Conservation (phyloP, 768 basidiomycete genomes). For the Mycena alexandri region DNA sequence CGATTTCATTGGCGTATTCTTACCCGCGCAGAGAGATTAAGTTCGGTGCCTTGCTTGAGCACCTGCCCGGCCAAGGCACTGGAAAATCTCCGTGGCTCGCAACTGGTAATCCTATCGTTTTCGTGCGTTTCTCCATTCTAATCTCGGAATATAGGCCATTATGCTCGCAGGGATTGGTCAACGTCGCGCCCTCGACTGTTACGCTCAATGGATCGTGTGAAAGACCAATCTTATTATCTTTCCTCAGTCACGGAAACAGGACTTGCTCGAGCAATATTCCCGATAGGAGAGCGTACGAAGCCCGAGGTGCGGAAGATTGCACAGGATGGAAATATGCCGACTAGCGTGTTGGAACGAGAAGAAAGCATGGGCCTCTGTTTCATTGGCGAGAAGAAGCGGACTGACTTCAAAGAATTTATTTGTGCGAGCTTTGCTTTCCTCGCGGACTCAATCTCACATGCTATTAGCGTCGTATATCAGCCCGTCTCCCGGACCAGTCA, state of each 20-base stretch:
- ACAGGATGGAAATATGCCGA: conserved; percentile 69
- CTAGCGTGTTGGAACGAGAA: conserved; percentile 67
- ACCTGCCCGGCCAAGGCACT: conserved; percentile 52
- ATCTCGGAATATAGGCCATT: conserved; percentile 72
- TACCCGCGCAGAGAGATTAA: conserved; percentile 79
- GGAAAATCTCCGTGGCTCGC: conserved; percentile 76
- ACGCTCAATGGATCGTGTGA: conserved; percentile 68
- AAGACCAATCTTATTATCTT: conserved; percentile 95
- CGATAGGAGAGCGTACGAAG: conserved; percentile 78
- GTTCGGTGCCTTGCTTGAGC: conserved; percentile 85
- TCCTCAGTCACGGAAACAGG: conserved; percentile 79
- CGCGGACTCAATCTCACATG: background rate
- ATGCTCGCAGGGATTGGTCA: conserved; percentile 78
- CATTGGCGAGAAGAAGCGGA: conserved; percentile 75
- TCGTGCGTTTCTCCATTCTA: background rate
- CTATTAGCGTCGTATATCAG: conserved; percentile 81
- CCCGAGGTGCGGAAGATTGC: conserved; percentile 81
- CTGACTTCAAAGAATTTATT: conserved; percentile 39
- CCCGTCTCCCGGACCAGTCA: conserved; percentile 76
- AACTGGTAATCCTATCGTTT: conserved; percentile 66
- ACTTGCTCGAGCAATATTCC: conserved; percentile 82
- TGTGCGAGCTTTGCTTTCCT: conserved; percentile 60
- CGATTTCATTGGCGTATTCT: too few relatives aligned
- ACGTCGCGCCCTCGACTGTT: conserved; percentile 63
- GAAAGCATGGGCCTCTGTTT: conserved; percentile 98